Evolutionary conservation across 257 asterid genomes (phyloP).

Genomic region (Perilla frutescens): DNA sequence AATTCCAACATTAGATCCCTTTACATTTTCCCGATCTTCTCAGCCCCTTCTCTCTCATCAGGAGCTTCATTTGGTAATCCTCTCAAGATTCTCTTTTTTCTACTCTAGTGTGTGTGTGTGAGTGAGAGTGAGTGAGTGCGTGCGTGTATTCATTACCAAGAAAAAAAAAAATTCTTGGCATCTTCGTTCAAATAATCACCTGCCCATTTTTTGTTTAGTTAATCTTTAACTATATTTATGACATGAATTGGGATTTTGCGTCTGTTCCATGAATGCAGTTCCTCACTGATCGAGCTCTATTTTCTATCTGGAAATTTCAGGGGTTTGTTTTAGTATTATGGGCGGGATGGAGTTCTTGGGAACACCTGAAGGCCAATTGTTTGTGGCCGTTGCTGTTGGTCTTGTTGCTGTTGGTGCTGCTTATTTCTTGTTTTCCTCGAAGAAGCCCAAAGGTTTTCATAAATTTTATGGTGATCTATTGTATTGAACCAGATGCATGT

Average conservation of each 20-base stretch:
- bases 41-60: not conserved
- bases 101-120: conserved; percentile 11
- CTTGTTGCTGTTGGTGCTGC: conserved; percentile 75
- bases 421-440: conserved; percentile 57
- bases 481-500: conserved; percentile 9
- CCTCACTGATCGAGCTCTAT: not conserved
- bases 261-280: not conserved
- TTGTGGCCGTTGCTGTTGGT: conserved; percentile 59
- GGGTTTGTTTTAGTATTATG: conserved; percentile 20
- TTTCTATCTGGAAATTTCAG: conserved; percentile 31
- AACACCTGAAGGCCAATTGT: conserved; percentile 66
- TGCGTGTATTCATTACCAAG: not conserved
- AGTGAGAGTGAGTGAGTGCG: too few relatives aligned
- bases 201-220: conserved; percentile 17
- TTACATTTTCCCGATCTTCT: not conserved
- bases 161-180: conserved; percentile 2
- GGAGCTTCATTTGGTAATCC: not conserved
- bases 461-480: not conserved
- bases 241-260: not conserved
- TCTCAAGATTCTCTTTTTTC: conserved; percentile 26
- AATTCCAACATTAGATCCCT: conserved; percentile 3
- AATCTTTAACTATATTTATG: conserved; percentile 2
- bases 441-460: conserved; percentile 70
- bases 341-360: conserved; percentile 64
- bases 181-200: conserved; percentile 20